Base-by-base conservation (phyloP, 2,329 filamentous ascomycete genomes). In the Phialophora chinensis region DNA sequence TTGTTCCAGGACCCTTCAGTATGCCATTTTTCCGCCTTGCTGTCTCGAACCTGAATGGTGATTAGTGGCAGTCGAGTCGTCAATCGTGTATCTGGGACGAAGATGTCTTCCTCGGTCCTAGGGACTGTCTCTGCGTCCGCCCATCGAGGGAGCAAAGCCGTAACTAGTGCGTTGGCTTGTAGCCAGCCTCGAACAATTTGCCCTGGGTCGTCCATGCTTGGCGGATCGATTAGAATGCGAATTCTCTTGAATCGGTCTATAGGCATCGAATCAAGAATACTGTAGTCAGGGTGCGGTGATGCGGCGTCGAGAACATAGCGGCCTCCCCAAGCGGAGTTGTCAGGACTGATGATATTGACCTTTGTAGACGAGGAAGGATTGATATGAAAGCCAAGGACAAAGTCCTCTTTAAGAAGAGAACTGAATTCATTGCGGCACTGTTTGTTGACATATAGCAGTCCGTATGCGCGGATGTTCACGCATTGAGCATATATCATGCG, bases 41-140 rank as follows among this genome's bases (percentile, higher is more conserved):
- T 27, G 17, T 65, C 47, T 60, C 55, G 55, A 60, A 65, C 27
- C 23, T 65, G 42, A 25, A 65, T 47, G 17, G 47, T 54, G 4
- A 65, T 31, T 20, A 31, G 62, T 10, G 62, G 62, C 29, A 65
- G 23, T 27, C 62, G 62, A 33, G 12, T 60, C 20, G 29, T 2
- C 33, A 33, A 60, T 31, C 62, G 25, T 54, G 44, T 11, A 23
- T 35, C 23, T 50, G 53, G 53, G 25, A 33, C 14, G 25, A 63
- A 4, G 23, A 62, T 20, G 49, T 60, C 42, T 3, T 31, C 12
- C 8, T 33, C 25, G 2, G 42, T 50, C 25, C 11, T 58, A 11
- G 58, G 58, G 3, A n/a, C 12, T 5, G 31, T 59, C 10, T 42
- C 25, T 10, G 31, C 27, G 29, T 53, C 38, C 8, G 17, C 29